A percentile compares a stretch with the other conserved stretches of the same genome.
These are phyloP conservation scores for Mimosa pudica DNA, from an alignment of 306 rosid species.

Conservation along the genomic window DNA sequence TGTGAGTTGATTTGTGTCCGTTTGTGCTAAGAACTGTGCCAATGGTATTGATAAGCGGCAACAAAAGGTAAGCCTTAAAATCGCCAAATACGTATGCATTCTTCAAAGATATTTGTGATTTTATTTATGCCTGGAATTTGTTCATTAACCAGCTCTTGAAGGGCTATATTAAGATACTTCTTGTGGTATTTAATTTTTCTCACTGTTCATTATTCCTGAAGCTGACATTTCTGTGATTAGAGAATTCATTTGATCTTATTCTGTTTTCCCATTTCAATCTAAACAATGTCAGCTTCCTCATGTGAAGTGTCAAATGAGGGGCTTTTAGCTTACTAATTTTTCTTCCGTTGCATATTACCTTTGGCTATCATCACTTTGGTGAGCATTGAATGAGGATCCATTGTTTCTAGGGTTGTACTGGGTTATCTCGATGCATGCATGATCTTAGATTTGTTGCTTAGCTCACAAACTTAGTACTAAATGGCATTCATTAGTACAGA, in stretches of 20 bases:
- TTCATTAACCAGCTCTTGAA: conserved; percentile 18
- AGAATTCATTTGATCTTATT: background rate
- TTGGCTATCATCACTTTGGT: background rate
- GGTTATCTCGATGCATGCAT: background rate
- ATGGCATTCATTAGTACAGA: background rate
- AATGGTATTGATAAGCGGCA: conserved; percentile 59
- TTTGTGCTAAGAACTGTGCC: conserved; percentile 13
- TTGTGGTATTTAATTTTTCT: background rate
- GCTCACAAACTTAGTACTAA: background rate
- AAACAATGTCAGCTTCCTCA: background rate
- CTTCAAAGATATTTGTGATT: conserved; percentile 3
- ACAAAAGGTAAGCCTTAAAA: conserved; percentile 39
- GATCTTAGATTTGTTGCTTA: too few species aligned
- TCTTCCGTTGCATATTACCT: background rate
- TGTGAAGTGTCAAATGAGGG: too few species aligned
- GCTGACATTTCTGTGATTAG: background rate
- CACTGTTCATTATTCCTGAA: background rate
- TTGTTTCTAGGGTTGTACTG: background rate
- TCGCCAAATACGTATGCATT: conserved; percentile 1
- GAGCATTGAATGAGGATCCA: background rate
- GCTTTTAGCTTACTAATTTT: background rate
- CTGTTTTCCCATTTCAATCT: background rate
- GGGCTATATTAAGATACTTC: conserved; percentile 1
- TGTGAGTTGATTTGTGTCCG: conserved; percentile 28
- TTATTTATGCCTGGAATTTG: background rate